phyloP scores from a whole-genome alignment of 2,329 filamentous ascomycete species.

The Colletotrichum spaethianum region DNA sequence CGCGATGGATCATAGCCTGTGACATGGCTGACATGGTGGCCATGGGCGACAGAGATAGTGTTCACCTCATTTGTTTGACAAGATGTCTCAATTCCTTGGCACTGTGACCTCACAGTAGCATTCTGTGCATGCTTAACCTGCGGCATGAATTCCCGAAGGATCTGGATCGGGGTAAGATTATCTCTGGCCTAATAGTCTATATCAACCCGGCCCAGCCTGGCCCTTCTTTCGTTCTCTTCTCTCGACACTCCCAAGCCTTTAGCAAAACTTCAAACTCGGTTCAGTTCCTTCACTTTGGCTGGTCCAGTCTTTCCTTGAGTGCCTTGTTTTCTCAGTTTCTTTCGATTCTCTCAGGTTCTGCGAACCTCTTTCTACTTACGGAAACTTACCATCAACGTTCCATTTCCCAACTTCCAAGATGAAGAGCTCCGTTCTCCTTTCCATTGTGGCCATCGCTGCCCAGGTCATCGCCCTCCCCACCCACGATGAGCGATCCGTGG shows the following conservation, averaged over 20 bases:
- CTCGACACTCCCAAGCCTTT: constrained; percentile 27
- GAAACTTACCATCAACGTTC: too few relatives aligned
- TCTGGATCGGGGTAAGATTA: constrained; percentile 25
- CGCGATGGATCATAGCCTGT: constrained; percentile 32
- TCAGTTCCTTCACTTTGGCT: constrained; percentile 39
- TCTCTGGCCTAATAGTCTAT: constrained; percentile 30
- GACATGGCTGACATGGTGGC: constrained; percentile 38
- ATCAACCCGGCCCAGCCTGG: constrained; percentile 34
- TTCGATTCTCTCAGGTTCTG: constrained; percentile 38
- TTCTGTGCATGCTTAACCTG: constrained; percentile 10
- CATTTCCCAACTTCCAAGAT: constrained; percentile 27
- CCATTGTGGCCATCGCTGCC: constrained; percentile 40
- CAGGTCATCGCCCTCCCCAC: constrained; percentile 39
- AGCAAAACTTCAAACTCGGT: constrained; percentile 20
- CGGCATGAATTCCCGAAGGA: constrained; percentile 18
- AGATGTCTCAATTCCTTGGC: constrained; percentile 41
- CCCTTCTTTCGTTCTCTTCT: background rate
- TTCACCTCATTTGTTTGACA: constrained; percentile 38
- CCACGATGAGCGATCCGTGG: constrained; percentile 26
- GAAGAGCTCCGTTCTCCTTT: constrained; percentile 40
- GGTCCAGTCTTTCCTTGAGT: constrained; percentile 36
- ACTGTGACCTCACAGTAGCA: constrained; percentile 28
- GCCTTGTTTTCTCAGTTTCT: constrained; percentile 11
- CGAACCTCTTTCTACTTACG: too few relatives aligned
- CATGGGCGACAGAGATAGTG: constrained; percentile 18